A percentile compares a stretch with the other conserved stretches of the same genome.
phyloP scores from a whole-genome alignment of 78 protist species.

The Planoprotostelium fungivorum region DNA sequence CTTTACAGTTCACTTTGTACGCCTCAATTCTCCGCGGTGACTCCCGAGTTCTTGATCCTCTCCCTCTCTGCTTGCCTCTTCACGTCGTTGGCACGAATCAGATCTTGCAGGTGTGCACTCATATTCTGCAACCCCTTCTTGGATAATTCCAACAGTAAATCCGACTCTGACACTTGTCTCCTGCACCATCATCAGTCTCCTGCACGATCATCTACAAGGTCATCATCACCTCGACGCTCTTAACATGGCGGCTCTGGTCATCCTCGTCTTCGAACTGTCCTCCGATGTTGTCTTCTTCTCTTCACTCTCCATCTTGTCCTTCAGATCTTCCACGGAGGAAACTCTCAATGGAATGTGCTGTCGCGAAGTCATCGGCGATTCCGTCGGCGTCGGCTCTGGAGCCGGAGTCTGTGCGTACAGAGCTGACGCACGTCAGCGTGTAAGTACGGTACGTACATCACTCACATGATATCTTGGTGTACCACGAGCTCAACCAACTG shows the following conservation, averaged over 20 bases:
- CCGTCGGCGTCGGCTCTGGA: too few relatives aligned
- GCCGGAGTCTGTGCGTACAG: too few relatives aligned
- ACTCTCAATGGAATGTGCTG: background rate
- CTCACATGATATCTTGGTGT: too few relatives aligned
- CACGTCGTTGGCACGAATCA: background rate
- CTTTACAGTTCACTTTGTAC: too few relatives aligned
- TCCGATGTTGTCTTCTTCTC: background rate
- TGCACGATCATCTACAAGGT: background rate
- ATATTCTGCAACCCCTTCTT: background rate
- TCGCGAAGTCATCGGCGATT: too few relatives aligned
- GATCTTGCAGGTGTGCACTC: background rate
- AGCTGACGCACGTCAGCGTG: too few relatives aligned
- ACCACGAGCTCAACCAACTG: too few relatives aligned
- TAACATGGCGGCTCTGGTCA: background rate
- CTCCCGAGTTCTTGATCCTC: too few relatives aligned
- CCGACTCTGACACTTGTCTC: background rate
- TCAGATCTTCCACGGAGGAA: background rate
- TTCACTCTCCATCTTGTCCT: background rate
- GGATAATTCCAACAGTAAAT: background rate
- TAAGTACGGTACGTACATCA: too few relatives aligned
- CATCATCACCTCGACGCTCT: background rate
- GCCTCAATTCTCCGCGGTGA: too few relatives aligned
- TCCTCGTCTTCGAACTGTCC: background rate
- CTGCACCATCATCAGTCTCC: background rate
- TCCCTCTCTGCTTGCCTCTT: background rate